These are phyloP conservation scores for Suillus clintonianus DNA, from an alignment of 768 basidiomycete species.

Conservation along the genomic window DNA sequence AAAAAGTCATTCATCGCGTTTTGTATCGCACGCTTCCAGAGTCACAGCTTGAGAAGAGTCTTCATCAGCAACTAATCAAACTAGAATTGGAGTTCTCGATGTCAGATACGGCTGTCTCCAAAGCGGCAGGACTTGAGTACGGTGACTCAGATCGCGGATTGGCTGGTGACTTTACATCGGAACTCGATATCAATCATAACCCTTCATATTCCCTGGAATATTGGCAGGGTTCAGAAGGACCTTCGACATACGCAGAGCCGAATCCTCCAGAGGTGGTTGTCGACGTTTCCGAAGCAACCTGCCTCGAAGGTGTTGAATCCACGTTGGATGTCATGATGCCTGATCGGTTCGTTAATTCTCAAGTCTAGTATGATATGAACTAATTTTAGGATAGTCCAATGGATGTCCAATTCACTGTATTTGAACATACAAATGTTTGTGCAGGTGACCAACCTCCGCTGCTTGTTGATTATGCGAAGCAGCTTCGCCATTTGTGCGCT, in stretches of 20 bases:
- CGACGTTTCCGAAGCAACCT: constrained; percentile 21
- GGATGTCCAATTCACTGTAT: constrained; percentile 55
- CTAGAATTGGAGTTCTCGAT: constrained; percentile 40
- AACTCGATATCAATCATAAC: constrained; percentile 9
- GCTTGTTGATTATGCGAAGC: constrained; percentile 42
- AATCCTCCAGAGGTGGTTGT: background rate
- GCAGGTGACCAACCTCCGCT: constrained; percentile 39
- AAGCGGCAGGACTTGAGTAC: background rate
- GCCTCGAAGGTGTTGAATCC: constrained; percentile 39
- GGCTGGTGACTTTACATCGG: background rate
- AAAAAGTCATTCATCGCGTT: constrained; percentile 46
- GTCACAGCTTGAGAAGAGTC: constrained; percentile 5
- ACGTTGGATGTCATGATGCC: constrained; percentile 56
- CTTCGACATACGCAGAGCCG: background rate
- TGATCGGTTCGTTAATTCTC: constrained; percentile 45
- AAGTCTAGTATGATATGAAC: constrained; percentile 6
- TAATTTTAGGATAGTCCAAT: constrained; percentile 42
- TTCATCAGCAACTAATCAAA: constrained; percentile 31
- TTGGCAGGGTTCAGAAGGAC: background rate
- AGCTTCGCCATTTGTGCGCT: constrained; percentile 47
- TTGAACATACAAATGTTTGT: constrained; percentile 31
- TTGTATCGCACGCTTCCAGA: constrained; percentile 43
- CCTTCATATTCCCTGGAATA: background rate
- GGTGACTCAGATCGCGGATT: background rate
- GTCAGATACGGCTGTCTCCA: background rate